Evolutionary conservation across 805 yeast species (phyloP).

Genomic region (Saturnispora silvae): DNA sequence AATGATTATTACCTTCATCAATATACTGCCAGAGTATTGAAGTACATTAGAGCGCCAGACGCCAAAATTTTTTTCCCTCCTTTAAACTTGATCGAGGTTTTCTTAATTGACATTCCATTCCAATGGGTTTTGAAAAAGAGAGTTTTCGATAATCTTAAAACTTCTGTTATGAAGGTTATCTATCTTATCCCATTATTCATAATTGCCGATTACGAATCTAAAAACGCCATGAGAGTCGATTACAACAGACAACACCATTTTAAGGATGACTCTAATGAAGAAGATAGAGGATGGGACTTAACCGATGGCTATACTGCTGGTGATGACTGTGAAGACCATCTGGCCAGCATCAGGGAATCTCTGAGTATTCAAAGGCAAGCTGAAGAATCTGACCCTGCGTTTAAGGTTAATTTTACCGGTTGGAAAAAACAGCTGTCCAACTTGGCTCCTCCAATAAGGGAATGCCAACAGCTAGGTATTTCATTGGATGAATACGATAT

Average conservation of each 20-base stretch:
- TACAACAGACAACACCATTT: constrained; percentile 56
- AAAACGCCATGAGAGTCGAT: constrained; percentile 55
- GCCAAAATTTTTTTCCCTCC: constrained; percentile 80
- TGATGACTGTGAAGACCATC: constrained; percentile 16
- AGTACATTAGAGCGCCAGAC: constrained; percentile 84
- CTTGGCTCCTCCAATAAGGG: constrained; percentile 48
- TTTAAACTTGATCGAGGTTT: constrained; percentile 59
- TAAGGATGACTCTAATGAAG: constrained; percentile 72
- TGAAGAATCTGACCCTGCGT: constrained; percentile 60
- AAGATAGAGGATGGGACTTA: constrained; percentile 73
- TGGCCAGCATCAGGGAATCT: constrained; percentile 26
- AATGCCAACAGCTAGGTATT: constrained; percentile 44
- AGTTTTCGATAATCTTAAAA: constrained; percentile 33
- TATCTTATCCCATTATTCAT: constrained; percentile 59
- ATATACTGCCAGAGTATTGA: constrained; percentile 72
- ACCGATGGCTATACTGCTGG: constrained; percentile 58
- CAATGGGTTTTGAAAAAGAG: constrained; percentile 26
- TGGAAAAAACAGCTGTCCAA: constrained; percentile 44
- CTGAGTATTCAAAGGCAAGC: constrained; percentile 47
- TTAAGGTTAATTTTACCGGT: constrained; percentile 35
- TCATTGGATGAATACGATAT: constrained; percentile 56
- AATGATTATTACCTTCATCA: constrained; percentile 77
- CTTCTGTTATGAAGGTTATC: constrained; percentile 48
- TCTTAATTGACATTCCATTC: constrained; percentile 36
- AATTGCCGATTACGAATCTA: constrained; percentile 54